Evolutionary conservation across 164 flowering plant species (phyloP).

Genomic region (Tetrastigma voinierianum): DNA sequence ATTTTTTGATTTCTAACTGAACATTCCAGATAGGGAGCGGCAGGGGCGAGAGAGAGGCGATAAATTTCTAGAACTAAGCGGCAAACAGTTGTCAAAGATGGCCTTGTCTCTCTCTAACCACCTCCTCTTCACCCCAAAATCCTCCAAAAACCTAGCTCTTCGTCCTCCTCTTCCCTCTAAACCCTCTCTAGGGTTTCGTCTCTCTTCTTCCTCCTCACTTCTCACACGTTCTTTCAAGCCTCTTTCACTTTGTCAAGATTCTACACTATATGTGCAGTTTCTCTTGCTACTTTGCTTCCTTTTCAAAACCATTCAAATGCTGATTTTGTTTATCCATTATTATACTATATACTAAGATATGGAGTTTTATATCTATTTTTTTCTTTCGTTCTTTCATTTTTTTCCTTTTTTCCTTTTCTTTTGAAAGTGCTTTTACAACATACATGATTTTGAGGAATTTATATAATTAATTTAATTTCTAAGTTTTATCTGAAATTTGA

Average conservation of each 20-base stretch:
- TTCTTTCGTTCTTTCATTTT: background rate
- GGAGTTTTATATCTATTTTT: background rate
- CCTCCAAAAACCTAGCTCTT: constrained; percentile 7
- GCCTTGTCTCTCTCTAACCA: constrained; percentile 21
- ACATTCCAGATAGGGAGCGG: too few relatives aligned
- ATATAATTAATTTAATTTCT: too few relatives aligned
- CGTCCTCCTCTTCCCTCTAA: constrained; percentile 3
- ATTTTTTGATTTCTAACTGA: too few relatives aligned
- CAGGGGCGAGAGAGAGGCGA: too few relatives aligned
- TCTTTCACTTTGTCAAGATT: constrained; percentile 7
- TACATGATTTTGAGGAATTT: background rate
- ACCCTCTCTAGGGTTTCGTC: constrained; percentile 2
- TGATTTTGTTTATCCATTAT: background rate
- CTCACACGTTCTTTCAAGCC: constrained; percentile 11
- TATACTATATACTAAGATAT: too few relatives aligned
- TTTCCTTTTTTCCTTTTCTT: background rate
- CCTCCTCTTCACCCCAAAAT: constrained; percentile 16
- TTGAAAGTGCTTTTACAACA: too few relatives aligned
- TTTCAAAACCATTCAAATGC: too few relatives aligned
- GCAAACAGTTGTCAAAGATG: constrained; percentile 20
- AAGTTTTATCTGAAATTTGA: too few relatives aligned
- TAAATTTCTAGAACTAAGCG: too few relatives aligned
- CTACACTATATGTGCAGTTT: constrained; percentile 21
- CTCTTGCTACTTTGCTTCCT: background rate
- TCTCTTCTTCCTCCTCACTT: constrained; percentile 4